Conservation (phyloP, 2,329 filamentous ascomycete genomes). For the Exophiala alcalophila region DNA sequence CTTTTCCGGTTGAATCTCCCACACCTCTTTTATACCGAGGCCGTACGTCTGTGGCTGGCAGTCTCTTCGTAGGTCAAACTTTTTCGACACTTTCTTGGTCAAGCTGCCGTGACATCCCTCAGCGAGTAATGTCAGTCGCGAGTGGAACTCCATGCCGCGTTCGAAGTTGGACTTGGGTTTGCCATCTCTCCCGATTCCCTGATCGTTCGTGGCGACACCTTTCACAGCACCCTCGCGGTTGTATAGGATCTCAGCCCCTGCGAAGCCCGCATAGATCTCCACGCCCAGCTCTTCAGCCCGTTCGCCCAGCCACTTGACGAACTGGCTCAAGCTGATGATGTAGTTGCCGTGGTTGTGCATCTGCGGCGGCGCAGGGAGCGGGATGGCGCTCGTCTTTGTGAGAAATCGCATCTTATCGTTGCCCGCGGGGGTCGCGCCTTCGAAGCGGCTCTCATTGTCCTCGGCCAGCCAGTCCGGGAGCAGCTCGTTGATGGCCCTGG, state of each 20-base stretch:
- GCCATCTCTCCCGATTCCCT: constrained; percentile 78
- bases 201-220: constrained; percentile 93
- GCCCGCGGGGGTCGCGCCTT: constrained; percentile 78
- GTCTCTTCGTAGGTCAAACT: constrained; percentile 84
- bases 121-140: constrained; percentile 82
- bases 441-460: constrained; percentile 82
- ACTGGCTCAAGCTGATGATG: constrained; percentile 91
- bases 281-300: constrained; percentile 95
- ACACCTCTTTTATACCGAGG: constrained; percentile 92
- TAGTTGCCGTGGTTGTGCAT: constrained; percentile 99
- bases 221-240: constrained; percentile 79
- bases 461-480: constrained; percentile 91
- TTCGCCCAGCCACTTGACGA: constrained; percentile 93
- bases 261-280: constrained; percentile 94
- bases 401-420: constrained; percentile 90
- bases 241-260: constrained; percentile 89
- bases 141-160: constrained; percentile 97
- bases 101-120: constrained; percentile 96
- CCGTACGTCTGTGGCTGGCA: constrained; percentile 95
- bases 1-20: constrained; percentile 91
- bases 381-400: constrained; percentile 73
- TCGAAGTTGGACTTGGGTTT: constrained; percentile 88
- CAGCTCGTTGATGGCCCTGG: constrained; percentile 80
- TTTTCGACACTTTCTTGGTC: constrained; percentile 91
- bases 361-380: constrained; percentile 84